A percentile compares a stretch with the other conserved stretches of the same genome.
phyloP scores from a whole-genome alignment of 192 early-diverging fungal genomes.

The Coemansia sp. region DNA sequence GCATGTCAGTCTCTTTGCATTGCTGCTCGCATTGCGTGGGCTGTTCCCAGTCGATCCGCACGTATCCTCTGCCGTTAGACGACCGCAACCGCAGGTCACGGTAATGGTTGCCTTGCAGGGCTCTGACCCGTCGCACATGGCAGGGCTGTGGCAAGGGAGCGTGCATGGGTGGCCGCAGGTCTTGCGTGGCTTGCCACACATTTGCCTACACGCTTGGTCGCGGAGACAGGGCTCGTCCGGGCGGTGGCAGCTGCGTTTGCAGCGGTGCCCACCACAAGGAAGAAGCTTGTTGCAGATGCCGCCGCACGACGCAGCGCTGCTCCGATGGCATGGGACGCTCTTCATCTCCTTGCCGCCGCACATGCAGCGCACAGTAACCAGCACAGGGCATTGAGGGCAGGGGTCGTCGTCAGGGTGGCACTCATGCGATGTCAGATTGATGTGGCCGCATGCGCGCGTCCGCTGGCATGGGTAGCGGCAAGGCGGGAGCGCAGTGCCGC shows the following conservation, averaged over 20 bases:
- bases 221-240: conserved; percentile 66
- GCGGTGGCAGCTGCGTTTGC: conserved; percentile 80
- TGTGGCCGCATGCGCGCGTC: conserved; percentile 74
- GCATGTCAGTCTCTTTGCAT: conserved; percentile 59
- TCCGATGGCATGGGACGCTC: conserved; percentile 82
- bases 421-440: conserved; percentile 65
- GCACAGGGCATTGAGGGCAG: conserved; percentile 88
- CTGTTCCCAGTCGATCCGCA: conserved; percentile 65
- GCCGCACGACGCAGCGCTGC: conserved; percentile 59
- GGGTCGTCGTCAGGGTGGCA: conserved; percentile 85
- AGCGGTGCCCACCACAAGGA: conserved; percentile 73
- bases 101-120: conserved; percentile 64
- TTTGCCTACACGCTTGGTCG: conserved; percentile 63
- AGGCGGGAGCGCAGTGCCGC: conserved; percentile 71
- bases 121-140: conserved; percentile 72
- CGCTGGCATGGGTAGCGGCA: conserved; percentile 77
- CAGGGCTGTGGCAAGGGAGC: conserved; percentile 71
- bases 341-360: conserved; percentile 77
- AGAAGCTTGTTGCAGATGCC: conserved; percentile 60
- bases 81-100: conserved; percentile 77
- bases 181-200: conserved; percentile 73
- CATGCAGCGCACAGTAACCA: conserved; percentile 70
- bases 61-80: conserved; percentile 56
- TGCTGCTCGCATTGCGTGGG: conserved; percentile 37
- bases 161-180: conserved; percentile 83